phyloP scores from a whole-genome alignment of 73 alveolate species.

The Uronychia binucleata region DNA sequence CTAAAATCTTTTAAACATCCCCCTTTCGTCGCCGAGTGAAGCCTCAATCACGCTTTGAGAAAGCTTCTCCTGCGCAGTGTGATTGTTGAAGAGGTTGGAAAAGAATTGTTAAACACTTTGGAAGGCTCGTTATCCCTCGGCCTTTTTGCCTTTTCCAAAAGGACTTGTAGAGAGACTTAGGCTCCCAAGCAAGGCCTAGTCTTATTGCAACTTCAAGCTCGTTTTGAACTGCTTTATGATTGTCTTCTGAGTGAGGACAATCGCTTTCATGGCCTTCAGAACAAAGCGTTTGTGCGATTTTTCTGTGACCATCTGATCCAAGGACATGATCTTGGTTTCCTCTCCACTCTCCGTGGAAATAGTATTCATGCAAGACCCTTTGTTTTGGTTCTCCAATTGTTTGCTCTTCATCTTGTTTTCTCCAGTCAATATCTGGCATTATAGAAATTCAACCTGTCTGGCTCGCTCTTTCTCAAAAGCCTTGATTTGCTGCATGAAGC shows the following conservation, averaged over 20 bases:
- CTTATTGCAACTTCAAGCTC: background rate
- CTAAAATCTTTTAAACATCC: too few relatives aligned
- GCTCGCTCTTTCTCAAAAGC: background rate
- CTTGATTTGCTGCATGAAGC: background rate
- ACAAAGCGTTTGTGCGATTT: background rate
- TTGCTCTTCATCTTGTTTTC: background rate
- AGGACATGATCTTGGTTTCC: background rate
- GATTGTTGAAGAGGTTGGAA: background rate
- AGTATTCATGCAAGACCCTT: background rate
- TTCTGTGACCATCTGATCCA: background rate
- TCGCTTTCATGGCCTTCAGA: background rate
- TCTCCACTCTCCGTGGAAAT: background rate
- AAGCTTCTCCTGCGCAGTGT: too few relatives aligned
- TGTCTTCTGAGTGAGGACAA: background rate
- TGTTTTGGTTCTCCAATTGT: too few relatives aligned
- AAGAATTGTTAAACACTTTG: background rate
- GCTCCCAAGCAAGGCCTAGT: background rate
- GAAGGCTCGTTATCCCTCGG: background rate
- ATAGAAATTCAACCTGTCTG: background rate
- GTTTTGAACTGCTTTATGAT: background rate
- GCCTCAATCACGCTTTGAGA: too few relatives aligned
- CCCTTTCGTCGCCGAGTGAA: too few relatives aligned
- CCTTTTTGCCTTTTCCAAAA: background rate
- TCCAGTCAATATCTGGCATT: background rate
- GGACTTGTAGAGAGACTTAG: background rate